Percentiles rank a stretch among this genome's conserved stretches.
phyloP scores from a whole-genome alignment of 2,329 filamentous ascomycete species.

The Trichoderma sp. region DNA sequence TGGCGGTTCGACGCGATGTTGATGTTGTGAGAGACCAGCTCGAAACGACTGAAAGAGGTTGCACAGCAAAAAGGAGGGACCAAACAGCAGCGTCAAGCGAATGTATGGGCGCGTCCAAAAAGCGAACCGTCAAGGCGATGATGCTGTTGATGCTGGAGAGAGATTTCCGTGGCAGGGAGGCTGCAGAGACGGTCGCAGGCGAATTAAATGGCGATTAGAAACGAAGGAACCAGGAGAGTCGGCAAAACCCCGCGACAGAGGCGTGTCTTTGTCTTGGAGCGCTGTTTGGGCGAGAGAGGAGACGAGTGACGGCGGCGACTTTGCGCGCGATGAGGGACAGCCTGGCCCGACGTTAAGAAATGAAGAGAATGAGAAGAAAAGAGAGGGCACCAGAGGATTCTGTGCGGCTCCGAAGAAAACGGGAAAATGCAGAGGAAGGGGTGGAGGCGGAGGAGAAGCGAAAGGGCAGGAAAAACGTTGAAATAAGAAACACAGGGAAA shows the following conservation, averaged over 20 bases:
- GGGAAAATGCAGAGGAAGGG: conserved; percentile 32
- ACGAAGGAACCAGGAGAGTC: conserved; percentile 37
- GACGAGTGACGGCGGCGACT: conserved; percentile 17
- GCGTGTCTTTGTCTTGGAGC: conserved; percentile 8
- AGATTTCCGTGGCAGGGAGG: conserved; percentile 4
- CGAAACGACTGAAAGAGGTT: conserved; percentile 39
- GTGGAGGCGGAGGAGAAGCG: conserved; percentile 32
- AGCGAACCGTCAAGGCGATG: conserved; percentile 46
- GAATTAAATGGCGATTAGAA: conserved; percentile 40
- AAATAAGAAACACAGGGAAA: conserved; percentile 35
- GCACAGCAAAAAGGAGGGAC: conserved; percentile 32
- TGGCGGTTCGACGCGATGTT: conserved; percentile 28
- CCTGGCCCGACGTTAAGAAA: conserved; percentile 23
- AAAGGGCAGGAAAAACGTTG: conserved; percentile 30
- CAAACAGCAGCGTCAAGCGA: conserved; percentile 50
- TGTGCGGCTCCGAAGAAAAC: conserved; percentile 29
- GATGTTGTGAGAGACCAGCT: conserved; percentile 49
- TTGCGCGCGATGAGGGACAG: conserved; percentile 26
- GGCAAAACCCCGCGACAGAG: conserved; percentile 32
- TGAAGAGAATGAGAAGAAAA: conserved; percentile 23
- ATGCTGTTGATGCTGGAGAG: conserved; percentile 23
- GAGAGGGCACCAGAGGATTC: conserved; percentile 37
- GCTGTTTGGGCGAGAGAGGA: background rate
- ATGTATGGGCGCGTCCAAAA: conserved; percentile 41
- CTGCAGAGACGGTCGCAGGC: conserved; percentile 20